Base-by-base conservation (phyloP, 169 alveolate genomes). In the Pseudocohnilembus persalinus region DNA sequence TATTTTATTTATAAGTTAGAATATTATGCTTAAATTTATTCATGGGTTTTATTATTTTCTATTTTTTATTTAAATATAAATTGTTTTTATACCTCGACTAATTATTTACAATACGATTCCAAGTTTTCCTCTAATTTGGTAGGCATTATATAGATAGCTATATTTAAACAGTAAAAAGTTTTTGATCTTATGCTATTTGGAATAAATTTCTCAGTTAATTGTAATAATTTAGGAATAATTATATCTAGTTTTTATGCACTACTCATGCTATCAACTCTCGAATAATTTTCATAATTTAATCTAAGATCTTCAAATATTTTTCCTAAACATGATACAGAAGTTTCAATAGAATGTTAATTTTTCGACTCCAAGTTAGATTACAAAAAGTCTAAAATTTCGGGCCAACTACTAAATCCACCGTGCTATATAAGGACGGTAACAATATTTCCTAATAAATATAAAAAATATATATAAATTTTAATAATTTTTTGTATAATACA, bases 301-400 rank as follows among this genome's bases (percentile, higher is more conserved):
- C 84, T 35, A 0, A 79, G 29, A 79, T 79, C 84, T 63, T 79
- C 84, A n/a, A 79, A 31, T 16, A 79, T 79, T 64, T 79, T 79
- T 16, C 35, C 35, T 29, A 79, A 29, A 25, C 84, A 79, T 35
- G 35, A 31, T 0, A 79, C 29, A 1, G 74, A 49, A 27, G 29
- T 63, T 1, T 35, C 64, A 29, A 79, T 79, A 25, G 76, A 33
- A 28, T 72, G 64, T 24, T 79, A 1, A 29, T 79, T 73, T 4
- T 68, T 31, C 4, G 74, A 79, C 30, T 49, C 1, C 64, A 79
- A 63, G 49, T 79, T 79, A 28, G 34, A 63, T 28, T n/a, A 29
- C 76, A 79, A 29, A 31, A 79, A 79, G 11, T 79, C 76, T 27
- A 79, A 15, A 68, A 49, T 34, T 29, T 79, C 84, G 4, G 84